A percentile compares a stretch with the other conserved stretches of the same genome.
Conservation (phyloP, 306 rosid genomes). For the Rosa rugosa region DNA sequence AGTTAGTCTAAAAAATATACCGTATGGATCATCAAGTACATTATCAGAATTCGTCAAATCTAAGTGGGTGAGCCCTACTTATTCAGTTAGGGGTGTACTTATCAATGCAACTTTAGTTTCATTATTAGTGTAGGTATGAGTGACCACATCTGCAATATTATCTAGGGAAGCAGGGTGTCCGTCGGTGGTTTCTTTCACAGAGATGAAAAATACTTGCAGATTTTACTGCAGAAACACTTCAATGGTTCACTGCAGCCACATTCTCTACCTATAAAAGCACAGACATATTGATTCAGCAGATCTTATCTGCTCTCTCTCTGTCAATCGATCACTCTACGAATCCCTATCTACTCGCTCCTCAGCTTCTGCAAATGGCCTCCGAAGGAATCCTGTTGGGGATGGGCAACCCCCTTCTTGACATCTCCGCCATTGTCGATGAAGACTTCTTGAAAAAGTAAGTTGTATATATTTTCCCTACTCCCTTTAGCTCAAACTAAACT, state of each 20-base stretch:
- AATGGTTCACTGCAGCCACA: neutral
- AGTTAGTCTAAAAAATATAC: too few relatives aligned
- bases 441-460: slow-evolving; percentile 59
- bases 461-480: neutral
- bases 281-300: neutral
- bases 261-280: neutral
- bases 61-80: neutral
- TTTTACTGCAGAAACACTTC: neutral
- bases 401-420: slow-evolving; percentile 92
- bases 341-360: neutral
- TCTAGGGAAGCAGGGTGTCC: neutral
- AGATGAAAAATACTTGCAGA: neutral
- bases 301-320: slow-evolving; percentile 4
- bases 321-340: neutral
- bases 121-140: neutral
- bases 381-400: slow-evolving; percentile 77
- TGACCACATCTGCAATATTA: neutral
- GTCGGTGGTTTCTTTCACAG: neutral
- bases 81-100: neutral
- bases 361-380: slow-evolving; percentile 42
- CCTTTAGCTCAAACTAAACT: neutral
- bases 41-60: neutral
- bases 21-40: neutral
- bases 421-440: slow-evolving; percentile 72
- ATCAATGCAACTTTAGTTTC: neutral